A percentile compares a stretch with the other conserved stretches of the same genome.
These are phyloP conservation scores for Trichosporon asahii DNA, from an alignment of 1,284 basidiomycete species.

Conservation along the genomic window DNA sequence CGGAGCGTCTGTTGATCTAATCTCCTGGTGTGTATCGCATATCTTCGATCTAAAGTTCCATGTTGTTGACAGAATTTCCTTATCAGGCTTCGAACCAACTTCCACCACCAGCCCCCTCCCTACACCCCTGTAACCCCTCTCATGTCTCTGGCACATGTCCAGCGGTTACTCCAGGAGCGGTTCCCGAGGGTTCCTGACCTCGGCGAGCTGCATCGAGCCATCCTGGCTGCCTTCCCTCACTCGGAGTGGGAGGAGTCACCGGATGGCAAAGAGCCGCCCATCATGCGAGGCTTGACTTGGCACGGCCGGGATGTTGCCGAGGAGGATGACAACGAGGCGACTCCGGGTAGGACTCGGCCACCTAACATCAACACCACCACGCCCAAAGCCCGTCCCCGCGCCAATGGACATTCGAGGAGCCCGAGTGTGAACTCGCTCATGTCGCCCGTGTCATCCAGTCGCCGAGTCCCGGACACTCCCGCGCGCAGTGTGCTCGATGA, in stretches of 20 bases:
- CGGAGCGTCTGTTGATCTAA: slow-evolving; percentile 44
- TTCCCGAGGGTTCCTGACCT: slow-evolving; percentile 44
- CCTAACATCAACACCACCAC: slow-evolving; percentile 6
- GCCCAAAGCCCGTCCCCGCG: neutral
- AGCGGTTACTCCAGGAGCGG: slow-evolving; percentile 41
- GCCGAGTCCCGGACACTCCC: slow-evolving; percentile 40
- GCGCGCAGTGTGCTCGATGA: slow-evolving; percentile 46
- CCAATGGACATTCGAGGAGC: slow-evolving; percentile 16
- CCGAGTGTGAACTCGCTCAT: slow-evolving; percentile 43
- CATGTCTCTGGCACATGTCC: slow-evolving; percentile 44
- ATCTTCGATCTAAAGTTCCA: neutral
- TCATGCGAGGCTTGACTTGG: slow-evolving; percentile 45
- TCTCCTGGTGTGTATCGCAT: slow-evolving; percentile 40
- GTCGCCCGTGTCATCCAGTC: slow-evolving; percentile 39
- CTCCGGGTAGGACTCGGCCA: slow-evolving; percentile 12
- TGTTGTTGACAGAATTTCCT: slow-evolving; percentile 12
- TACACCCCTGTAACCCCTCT: slow-evolving; percentile 38
- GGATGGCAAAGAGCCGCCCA: slow-evolving; percentile 42
- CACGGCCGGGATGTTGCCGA: slow-evolving; percentile 41
- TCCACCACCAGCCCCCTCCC: slow-evolving; percentile 42
- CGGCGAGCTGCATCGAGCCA: slow-evolving; percentile 40
- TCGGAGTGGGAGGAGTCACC: slow-evolving; percentile 38
- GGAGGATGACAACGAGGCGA: slow-evolving; percentile 32
- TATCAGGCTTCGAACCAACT: slow-evolving; percentile 46
- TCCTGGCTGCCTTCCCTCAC: slow-evolving; percentile 44